Conservation (phyloP, 208 protist genomes). For the Phytomonas francai region DNA sequence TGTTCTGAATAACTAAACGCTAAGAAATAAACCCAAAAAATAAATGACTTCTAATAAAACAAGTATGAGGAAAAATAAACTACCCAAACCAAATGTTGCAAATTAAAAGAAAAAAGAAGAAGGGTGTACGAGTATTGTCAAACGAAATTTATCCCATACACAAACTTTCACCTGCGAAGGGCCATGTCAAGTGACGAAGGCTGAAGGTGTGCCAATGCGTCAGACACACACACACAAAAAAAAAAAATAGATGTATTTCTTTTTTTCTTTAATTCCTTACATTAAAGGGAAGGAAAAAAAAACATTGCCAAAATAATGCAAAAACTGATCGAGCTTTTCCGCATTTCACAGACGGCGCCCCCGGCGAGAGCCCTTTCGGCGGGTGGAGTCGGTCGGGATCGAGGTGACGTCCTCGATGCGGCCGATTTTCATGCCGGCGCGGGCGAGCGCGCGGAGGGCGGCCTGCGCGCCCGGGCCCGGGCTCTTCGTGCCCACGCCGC, state of each 20-base stretch:
- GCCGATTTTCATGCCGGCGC: slow-evolving; percentile 99
- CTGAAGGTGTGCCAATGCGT: neutral
- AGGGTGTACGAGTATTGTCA: neutral
- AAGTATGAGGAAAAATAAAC: neutral
- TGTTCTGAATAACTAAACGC: neutral
- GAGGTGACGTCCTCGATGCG: slow-evolving; percentile 99
- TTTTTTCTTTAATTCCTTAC: slow-evolving; percentile 1
- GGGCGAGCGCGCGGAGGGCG: slow-evolving; percentile 98
- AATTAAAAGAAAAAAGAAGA: slow-evolving; percentile 18
- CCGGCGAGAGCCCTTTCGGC: slow-evolving; percentile 97
- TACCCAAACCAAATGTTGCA: slow-evolving; percentile 13
- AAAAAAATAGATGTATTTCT: slow-evolving; percentile 4
- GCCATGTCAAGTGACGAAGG: neutral
- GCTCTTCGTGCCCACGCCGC: slow-evolving; percentile 97
- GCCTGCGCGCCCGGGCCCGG: slow-evolving; percentile 98
- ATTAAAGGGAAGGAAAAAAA: slow-evolving; percentile 6
- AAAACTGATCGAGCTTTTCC: neutral
- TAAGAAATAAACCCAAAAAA: slow-evolving; percentile 4
- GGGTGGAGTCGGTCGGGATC: slow-evolving; percentile 99
- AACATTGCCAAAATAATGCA: slow-evolving; percentile 2
- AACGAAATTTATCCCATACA: neutral
- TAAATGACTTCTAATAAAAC: slow-evolving; percentile 11
- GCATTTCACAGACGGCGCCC: slow-evolving; percentile 70
- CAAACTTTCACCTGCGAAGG: neutral
- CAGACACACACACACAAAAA: neutral